A percentile compares a stretch with the other conserved stretches of the same genome.
Conservation (phyloP, 1,284 basidiomycete genomes). For the Blastosporella zonata region DNA sequence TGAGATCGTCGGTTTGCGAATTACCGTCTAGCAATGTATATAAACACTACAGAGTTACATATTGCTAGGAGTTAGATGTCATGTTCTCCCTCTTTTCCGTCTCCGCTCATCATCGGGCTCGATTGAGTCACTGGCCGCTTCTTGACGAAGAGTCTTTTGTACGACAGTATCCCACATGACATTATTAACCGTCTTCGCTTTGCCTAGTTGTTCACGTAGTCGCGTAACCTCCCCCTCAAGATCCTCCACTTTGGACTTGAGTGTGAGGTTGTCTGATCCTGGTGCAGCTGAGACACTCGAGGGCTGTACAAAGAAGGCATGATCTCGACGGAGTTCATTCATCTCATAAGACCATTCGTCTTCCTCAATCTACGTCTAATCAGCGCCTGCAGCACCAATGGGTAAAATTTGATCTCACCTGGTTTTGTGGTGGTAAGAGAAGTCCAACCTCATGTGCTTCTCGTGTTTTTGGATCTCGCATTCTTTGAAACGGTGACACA, state of each 20-base stretch:
- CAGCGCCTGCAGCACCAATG: too few species aligned
- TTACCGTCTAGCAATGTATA: not conserved
- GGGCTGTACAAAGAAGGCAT: slow-evolving; percentile 57
- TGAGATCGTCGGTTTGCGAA: too few species aligned
- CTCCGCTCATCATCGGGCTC: slow-evolving; percentile 28
- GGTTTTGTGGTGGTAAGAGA: slow-evolving; percentile 47
- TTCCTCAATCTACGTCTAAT: slow-evolving; percentile 24
- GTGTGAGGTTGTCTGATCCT: slow-evolving; percentile 33
- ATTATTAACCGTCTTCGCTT: slow-evolving; percentile 84
- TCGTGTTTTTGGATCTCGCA: slow-evolving; percentile 61
- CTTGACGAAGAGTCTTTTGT: slow-evolving; percentile 48
- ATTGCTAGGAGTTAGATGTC: not conserved
- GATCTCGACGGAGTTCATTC: slow-evolving; percentile 58
- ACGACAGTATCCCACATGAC: slow-evolving; percentile 87
- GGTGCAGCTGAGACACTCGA: slow-evolving; percentile 21
- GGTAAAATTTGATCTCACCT: slow-evolving; percentile 29
- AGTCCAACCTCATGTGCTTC: slow-evolving; percentile 66
- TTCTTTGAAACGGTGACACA: slow-evolving; percentile 67
- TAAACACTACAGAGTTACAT: not conserved
- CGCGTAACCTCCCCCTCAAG: slow-evolving; percentile 69
- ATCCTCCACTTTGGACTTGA: slow-evolving; percentile 58
- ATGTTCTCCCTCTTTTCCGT: slow-evolving; percentile 36
- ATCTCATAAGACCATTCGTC: slow-evolving; percentile 39
- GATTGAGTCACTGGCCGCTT: slow-evolving; percentile 23
- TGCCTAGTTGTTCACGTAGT: slow-evolving; percentile 67